Base-by-base conservation (phyloP, 371 early-diverging fungal species). In the Mortierella sp. region DNA sequence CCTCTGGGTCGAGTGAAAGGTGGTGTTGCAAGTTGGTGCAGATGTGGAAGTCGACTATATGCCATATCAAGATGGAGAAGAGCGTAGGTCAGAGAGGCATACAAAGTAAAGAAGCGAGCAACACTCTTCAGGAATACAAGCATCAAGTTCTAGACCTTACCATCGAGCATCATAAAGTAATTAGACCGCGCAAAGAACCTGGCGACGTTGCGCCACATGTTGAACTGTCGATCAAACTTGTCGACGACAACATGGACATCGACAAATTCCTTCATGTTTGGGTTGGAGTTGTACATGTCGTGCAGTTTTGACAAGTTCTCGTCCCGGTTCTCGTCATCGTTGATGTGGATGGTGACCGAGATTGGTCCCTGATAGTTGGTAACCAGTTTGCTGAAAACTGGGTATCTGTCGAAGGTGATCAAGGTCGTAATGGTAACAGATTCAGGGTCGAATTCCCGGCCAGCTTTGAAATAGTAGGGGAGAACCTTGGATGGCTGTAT, bases 171-270 rank as follows among this genome's bases (percentile, higher is more conserved):
- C 92, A 94, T 91, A 74, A 94, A 87, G 75, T 89, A 93, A 72
- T 93, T 91, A 27, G 94, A 90, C 6, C 93, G 88, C 3, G 94
- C 91, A 88, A 93, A 94, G 60, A 94, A 88, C 76, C 92, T 89
- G 56, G 94, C 94, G 18, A 94, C 90, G 68, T 94, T 94, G 18
- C 94, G 89, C 94, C 94, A 94, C 91, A 92, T 89, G 70, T 94
- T 94, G 88, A 94, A 94, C 81, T 94, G 94, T 14, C 94, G 89
- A 44, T 92, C 93, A 83, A 91, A 94, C 72, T 85, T 89, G 80
- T 94, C 94, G 1, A 92, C 81, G 38, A 94, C 88, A 4, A 94
- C 81, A 82, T 94, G 94, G 12, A 93, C 84, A 80, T 94, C 94
- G 27, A 93, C 93, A 78, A 88, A 92, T 29, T 89, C 82, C 58